A percentile compares a stretch with the other conserved stretches of the same genome.
These are phyloP conservation scores for Lachnellula willkommii DNA, from an alignment of 2,329 filamentous ascomycete genomes.

Conservation along the genomic window DNA sequence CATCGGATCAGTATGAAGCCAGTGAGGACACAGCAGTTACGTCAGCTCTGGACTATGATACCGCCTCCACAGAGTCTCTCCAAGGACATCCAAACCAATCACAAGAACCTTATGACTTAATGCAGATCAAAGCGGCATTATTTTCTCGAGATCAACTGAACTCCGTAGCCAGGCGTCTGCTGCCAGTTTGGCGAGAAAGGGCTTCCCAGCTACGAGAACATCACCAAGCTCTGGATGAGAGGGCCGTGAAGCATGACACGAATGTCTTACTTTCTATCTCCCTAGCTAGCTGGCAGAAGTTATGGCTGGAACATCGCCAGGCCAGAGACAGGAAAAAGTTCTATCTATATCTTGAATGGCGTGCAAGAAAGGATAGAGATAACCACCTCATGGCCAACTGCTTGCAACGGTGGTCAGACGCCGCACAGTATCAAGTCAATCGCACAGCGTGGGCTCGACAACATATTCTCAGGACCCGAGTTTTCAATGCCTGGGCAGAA, in stretches of 20 bases:
- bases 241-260: constrained; percentile 46
- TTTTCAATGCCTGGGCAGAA: constrained; percentile 64
- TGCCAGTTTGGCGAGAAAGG: constrained; percentile 25
- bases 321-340: constrained; percentile 44
- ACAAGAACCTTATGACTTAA: constrained; percentile 10
- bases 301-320: constrained; percentile 24
- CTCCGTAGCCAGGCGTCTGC: constrained; percentile 11
- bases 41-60: constrained; percentile 18
- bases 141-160: constrained; percentile 21
- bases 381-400: constrained; percentile 59
- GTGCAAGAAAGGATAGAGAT: constrained; percentile 59
- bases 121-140: constrained; percentile 23
- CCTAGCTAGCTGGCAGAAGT: constrained; percentile 45
- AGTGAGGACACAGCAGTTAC: constrained; percentile 25
- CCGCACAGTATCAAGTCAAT: constrained; percentile 58
- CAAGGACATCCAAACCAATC: neutral
- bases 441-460: constrained; percentile 63
- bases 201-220: constrained; percentile 31
- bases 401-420: constrained; percentile 64
- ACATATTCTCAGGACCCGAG: constrained; percentile 63
- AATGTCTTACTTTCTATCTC: constrained; percentile 46
- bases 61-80: neutral
- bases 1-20: constrained; percentile 18
- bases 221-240: constrained; percentile 35
- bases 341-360: constrained; percentile 50